Evolutionary conservation across 2,329 filamentous ascomycete genomes (phyloP), one percentile per base, ranked within the genome.

Genomic region (Hymenoscyphus salicellus): DNA sequence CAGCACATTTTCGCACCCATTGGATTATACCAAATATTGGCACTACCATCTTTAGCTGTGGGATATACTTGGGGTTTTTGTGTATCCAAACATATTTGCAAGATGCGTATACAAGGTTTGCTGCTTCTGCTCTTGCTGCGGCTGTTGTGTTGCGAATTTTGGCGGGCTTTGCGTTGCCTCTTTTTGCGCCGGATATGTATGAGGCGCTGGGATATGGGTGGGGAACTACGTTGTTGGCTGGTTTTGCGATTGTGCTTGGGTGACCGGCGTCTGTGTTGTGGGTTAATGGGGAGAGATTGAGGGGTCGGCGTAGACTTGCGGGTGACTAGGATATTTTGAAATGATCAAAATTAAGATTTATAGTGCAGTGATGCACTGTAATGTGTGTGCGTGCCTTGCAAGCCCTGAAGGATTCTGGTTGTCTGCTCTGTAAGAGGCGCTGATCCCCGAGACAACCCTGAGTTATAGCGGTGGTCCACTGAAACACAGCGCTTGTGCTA

Each of bases 11-110:
- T 49, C 72, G 78, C 2, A 75, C 77, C 0, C 81, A 83, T 68
- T 86, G 83, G 82, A 82, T 86, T 55, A 77, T 83, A 11, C 83
- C 84, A 0, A 83, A 86, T 61, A 79, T 85, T 38, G 84, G 84
- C 3, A 81, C 80, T 3, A 72, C 74, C 0, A 77, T 83, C 17
- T 80, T 86, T 62, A 80, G 81, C 0, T 72, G 79, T 2, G 83
- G 83, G 3, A 79, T 81, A 2, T 64, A 56, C 7, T 26, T 67
- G 14, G 41, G 55, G 5, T 59, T 60, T 2, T 64, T 65, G 36
- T 82, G 68, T 23, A 61, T 58, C 10, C 61, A 61, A 6, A 81
- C 82, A 0, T 85, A 85, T 64, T 76, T 84, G 1, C 80, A 84
- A n/a, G 83, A 85, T 55, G 82, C 80, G 32, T 72, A 70, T 57